Evolutionary conservation across 179 eudicot genomes (phyloP), one percentile per base, ranked within the genome.

Genomic region (Spergularia azorica): DNA sequence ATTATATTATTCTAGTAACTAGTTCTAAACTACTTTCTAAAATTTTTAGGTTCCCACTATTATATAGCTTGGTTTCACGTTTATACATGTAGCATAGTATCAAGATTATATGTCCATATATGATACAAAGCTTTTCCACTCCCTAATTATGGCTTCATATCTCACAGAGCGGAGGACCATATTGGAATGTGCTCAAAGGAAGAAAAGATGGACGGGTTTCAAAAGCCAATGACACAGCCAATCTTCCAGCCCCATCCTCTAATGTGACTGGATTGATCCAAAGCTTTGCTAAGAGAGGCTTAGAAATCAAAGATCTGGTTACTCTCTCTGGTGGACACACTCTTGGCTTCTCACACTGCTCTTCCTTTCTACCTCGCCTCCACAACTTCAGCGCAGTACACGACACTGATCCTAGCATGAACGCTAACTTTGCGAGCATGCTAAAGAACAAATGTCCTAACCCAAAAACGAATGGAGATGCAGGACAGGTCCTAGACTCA

Each of bases 271-370:
- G 82, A 70, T 90, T 91, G 14, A 80, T 83, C 66, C 89, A 90
- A 55, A 83, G 84, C 85, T 91, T 91, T 73, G 80, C 87, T 32
- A 85, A 73, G 13, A 80, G 88, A 74, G 89, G 90, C 0, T 72
- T 90, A 21, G 80, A 69, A 26, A 66, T 82, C 15, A 83, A 86
- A 59, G 93, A 88, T 60, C 39, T 91, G 64, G 96, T 90, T 3
- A 79, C 92, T 50, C 87, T 91, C 10, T 87, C 96, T 2, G 96
- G 88, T 50, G 94, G 90, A 75, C 97, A 90, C 85, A 90, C 97
- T 0, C 85, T 92, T 2, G 92, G 92, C 14, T 92, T 92, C 79
- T 90, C 94, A 38, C 94, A 92, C 51, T 92, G 97, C 71, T 86
- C 92, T 58, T 90, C 91, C 12, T 91, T 91, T 20, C 74, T 76